phyloP scores from a whole-genome alignment of 1,284 basidiomycete species.

The Vanrija sp. region DNA sequence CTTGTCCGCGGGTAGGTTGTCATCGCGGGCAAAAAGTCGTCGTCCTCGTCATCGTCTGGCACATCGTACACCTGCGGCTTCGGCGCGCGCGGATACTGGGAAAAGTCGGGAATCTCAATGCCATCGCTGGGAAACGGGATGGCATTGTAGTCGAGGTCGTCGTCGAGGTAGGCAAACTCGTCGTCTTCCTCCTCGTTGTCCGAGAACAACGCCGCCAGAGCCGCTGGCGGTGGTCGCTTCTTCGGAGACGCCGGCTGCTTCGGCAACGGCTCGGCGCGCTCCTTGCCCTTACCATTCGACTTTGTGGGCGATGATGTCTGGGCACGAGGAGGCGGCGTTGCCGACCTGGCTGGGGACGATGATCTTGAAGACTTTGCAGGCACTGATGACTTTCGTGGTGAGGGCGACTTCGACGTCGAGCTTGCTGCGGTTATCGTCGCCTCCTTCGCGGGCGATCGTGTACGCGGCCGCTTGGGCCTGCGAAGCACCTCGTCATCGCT shows the following conservation, averaged over 20 bases:
- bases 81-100: background rate
- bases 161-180: background rate
- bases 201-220: background rate
- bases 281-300: too few species aligned
- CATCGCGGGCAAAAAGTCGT: background rate
- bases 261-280: too few species aligned
- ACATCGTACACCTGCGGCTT: background rate
- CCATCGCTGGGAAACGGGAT: background rate
- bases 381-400: too few species aligned
- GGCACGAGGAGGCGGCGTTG: too few species aligned
- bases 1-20: background rate
- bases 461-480: too few species aligned
- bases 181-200: constrained; percentile 1
- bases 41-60: background rate
- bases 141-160: background rate
- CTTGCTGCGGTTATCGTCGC: too few species aligned
- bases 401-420: too few species aligned
- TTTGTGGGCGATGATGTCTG: too few species aligned
- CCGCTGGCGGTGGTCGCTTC: background rate
- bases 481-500: too few species aligned
- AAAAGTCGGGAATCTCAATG: constrained; percentile 11
- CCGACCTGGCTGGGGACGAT: too few species aligned
- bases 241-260: background rate
- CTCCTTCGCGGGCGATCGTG: too few species aligned
- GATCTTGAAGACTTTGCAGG: too few species aligned